Percentiles rank a stretch among this genome's conserved stretches.
These are phyloP conservation scores for Olyra latifolia DNA, from an alignment of 176 grass and related monocot genomes.

Conservation along the genomic window DNA sequence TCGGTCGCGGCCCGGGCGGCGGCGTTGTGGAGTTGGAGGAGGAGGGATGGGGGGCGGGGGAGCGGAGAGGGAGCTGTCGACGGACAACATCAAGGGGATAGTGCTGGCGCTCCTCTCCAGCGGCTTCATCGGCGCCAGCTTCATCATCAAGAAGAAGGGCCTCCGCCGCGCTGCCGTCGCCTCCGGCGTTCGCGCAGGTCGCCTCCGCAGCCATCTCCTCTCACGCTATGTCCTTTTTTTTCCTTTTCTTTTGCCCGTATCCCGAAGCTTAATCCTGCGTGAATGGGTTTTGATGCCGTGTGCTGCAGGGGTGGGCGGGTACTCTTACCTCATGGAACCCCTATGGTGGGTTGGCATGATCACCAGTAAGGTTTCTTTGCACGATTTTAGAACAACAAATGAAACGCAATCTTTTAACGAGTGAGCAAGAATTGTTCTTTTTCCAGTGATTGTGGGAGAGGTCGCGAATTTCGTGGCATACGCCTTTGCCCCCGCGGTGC, in stretches of 20 bases:
- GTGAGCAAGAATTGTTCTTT: not conserved
- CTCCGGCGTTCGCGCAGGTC: conserved; percentile 88
- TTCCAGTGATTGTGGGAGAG: conserved; percentile 90
- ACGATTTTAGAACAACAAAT: not conserved
- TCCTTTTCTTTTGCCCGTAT: not conserved
- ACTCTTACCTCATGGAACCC: conserved; percentile 86
- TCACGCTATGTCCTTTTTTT: not conserved
- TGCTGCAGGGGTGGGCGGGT: conserved; percentile 79
- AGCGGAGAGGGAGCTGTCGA: conserved; percentile 54
- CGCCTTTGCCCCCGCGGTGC: conserved; percentile 85
- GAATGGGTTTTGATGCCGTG: conserved; percentile 18
- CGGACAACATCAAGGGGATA: conserved; percentile 88
- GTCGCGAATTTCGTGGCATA: conserved; percentile 93
- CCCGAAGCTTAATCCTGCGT: not conserved
- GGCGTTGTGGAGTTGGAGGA: not conserved
- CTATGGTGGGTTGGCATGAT: conserved; percentile 99
- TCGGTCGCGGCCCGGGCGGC: not conserved
- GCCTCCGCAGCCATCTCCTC: not conserved
- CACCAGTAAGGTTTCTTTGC: conserved; percentile 65
- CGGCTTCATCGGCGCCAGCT: conserved; percentile 93
- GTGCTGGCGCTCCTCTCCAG: conserved; percentile 80
- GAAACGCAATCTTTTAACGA: not conserved
- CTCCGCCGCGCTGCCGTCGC: conserved; percentile 76
- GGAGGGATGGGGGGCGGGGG: conserved; percentile 9
- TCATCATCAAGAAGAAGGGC: conserved; percentile 99